phyloP scores from a whole-genome alignment of 2,329 filamentous ascomycete species.

The Pseudohalonectria lignicola region DNA sequence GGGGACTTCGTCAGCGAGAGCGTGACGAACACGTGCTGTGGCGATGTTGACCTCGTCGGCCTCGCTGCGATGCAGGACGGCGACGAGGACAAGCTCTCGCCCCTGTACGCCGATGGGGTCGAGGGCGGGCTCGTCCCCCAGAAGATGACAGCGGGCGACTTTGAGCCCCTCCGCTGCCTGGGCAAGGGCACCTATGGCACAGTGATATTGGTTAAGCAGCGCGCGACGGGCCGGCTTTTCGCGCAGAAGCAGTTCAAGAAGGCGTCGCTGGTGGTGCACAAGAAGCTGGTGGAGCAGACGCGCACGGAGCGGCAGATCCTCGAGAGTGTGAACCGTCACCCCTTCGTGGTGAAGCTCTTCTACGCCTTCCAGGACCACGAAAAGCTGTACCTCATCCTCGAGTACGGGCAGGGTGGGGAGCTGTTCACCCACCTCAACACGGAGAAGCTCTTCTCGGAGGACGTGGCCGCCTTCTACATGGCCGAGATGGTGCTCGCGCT shows the following conservation, averaged over 20 bases:
- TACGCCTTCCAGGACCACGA: conserved; percentile 98
- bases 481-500: conserved; percentile 93
- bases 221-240: conserved; percentile 75
- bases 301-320: conserved; percentile 93
- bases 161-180: conserved; percentile 80
- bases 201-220: conserved; percentile 86
- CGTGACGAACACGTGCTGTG: neutral
- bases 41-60: too few relatives aligned
- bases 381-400: conserved; percentile 92
- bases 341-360: conserved; percentile 95
- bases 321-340: conserved; percentile 91
- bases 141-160: conserved; percentile 89
- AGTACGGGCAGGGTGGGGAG: conserved; percentile 95
- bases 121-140: conserved; percentile 41
- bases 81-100: neutral
- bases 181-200: conserved; percentile 96
- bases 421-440: conserved; percentile 90
- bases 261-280: conserved; percentile 87
- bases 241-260: conserved; percentile 99
- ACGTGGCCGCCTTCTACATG: conserved; percentile 92
- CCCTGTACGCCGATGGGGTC: conserved; percentile 25
- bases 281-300: conserved; percentile 91
- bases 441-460: conserved; percentile 90
- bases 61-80: neutral
- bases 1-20: conserved; percentile 65